phyloP scores from a whole-genome alignment of 192 early-diverging fungal species.

The Coemansia sp. region DNA sequence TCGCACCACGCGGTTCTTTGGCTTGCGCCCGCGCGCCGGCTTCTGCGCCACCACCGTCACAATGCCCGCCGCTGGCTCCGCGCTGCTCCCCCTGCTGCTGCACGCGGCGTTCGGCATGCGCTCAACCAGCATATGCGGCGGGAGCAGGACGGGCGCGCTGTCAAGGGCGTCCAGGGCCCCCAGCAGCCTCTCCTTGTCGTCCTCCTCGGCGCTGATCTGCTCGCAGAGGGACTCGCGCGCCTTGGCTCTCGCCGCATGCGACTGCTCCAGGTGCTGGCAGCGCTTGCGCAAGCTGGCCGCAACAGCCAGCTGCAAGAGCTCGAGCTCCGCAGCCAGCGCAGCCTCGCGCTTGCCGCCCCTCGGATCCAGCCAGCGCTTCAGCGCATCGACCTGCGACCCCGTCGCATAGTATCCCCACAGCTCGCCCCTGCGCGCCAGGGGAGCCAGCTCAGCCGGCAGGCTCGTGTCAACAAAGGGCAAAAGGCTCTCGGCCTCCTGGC shows the following conservation, averaged over 20 bases:
- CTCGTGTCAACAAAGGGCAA: background rate
- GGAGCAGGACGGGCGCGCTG: constrained; percentile 17
- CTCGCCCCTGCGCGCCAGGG: constrained; percentile 12
- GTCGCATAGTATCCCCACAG: constrained; percentile 57
- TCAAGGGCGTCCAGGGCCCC: constrained; percentile 28
- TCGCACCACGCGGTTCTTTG: constrained; percentile 14
- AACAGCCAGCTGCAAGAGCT: constrained; percentile 49
- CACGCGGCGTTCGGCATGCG: background rate
- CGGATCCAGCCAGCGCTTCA: constrained; percentile 73
- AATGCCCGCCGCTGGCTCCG: constrained; percentile 12
- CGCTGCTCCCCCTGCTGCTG: constrained; percentile 44
- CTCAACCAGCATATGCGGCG: constrained; percentile 20
- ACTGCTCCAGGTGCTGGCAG: constrained; percentile 44
- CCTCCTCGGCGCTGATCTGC: constrained; percentile 14
- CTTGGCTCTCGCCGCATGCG: constrained; percentile 17
- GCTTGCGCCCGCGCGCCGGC: constrained; percentile 25
- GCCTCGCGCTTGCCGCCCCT: constrained; percentile 71
- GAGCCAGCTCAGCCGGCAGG: background rate
- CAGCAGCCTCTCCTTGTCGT: constrained; percentile 9
- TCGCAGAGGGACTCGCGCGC: constrained; percentile 30
- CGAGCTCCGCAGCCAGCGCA: constrained; percentile 59
- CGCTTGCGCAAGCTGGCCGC: constrained; percentile 58
- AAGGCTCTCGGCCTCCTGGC: background rate
- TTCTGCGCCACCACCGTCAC: constrained; percentile 10
- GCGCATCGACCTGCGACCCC: constrained; percentile 60